Conservation (phyloP, 2,329 filamentous ascomycete genomes). For the Elsinoe arachidis region DNA sequence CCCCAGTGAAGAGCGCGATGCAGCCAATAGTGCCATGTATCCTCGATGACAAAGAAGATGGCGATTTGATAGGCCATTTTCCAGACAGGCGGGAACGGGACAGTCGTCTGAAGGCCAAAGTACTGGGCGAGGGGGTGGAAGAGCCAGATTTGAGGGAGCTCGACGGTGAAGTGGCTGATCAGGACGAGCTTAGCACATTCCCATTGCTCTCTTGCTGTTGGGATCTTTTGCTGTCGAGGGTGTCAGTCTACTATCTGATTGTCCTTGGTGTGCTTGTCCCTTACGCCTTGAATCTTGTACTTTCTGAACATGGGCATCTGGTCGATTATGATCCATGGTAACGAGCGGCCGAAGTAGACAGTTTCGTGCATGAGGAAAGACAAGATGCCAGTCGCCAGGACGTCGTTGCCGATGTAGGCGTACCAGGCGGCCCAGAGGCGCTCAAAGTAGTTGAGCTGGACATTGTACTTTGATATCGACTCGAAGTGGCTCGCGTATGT, state of each 20-base stretch:
- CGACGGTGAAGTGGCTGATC: conserved; percentile 92
- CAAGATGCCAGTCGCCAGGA: conserved; percentile 92
- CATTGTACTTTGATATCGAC: conserved; percentile 62
- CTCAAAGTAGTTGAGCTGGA: conserved; percentile 78
- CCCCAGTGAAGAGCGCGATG: conserved; percentile 92
- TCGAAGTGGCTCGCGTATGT: conserved; percentile 60
- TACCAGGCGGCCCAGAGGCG: conserved; percentile 94
- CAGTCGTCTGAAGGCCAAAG: conserved; percentile 77
- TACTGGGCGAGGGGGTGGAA: conserved; percentile 95
- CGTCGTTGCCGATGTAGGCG: conserved; percentile 95
- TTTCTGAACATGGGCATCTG: conserved; percentile 76
- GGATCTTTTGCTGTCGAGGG: conserved; percentile 60
- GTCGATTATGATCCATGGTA: conserved; percentile 93
- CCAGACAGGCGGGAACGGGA: conserved; percentile 77
- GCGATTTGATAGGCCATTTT: conserved; percentile 88
- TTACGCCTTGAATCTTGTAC: conserved; percentile 87
- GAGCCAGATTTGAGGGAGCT: conserved; percentile 94
- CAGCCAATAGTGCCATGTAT: conserved; percentile 97
- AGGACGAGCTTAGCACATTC: conserved; percentile 88
- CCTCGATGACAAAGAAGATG: conserved; percentile 91
- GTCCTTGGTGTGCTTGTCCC: conserved; percentile 24
- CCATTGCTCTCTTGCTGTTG: conserved; percentile 88
- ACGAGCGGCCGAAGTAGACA: conserved; percentile 83
- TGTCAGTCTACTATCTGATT: conserved; percentile 15
- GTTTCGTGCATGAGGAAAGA: conserved; percentile 91